Percentiles rank a stretch among this genome's conserved stretches.
Evolutionary conservation across 768 basidiomycete genomes (phyloP).

Genomic region (Gymnopilus dilepis): DNA sequence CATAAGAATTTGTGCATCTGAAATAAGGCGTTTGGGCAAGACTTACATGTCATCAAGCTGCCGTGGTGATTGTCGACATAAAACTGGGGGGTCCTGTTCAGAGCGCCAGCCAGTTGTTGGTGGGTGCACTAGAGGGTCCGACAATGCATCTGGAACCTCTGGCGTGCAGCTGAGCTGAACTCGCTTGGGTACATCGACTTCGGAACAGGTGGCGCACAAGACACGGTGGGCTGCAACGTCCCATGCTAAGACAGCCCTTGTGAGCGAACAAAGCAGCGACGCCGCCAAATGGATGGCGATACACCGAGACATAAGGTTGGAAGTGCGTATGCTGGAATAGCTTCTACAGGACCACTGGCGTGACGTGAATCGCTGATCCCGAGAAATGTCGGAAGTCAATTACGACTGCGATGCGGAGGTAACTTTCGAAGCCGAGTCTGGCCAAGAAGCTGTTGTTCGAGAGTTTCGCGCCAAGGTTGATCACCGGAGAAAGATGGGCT

Average conservation of each 20-base stretch:
- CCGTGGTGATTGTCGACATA: neutral
- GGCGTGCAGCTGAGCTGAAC: no score
- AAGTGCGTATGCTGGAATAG: neutral
- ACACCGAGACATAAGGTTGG: slow-evolving; percentile 13
- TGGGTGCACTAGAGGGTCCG: no score
- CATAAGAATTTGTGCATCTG: neutral
- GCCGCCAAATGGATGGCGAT: neutral
- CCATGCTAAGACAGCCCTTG: slow-evolving; percentile 15
- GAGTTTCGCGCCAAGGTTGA: slow-evolving; percentile 14
- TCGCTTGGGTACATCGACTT: no score
- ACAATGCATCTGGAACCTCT: no score
- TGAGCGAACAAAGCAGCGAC: slow-evolving; percentile 4
- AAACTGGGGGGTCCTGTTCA: neutral
- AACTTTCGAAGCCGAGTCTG: neutral
- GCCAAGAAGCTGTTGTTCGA: neutral
- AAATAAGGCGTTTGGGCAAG: neutral
- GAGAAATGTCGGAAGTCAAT: slow-evolving; percentile 12
- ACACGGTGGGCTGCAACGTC: slow-evolving; percentile 7
- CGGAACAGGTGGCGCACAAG: slow-evolving; percentile 1
- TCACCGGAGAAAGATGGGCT: slow-evolving; percentile 19
- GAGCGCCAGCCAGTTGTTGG: neutral
- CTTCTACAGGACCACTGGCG: neutral
- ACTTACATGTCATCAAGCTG: neutral
- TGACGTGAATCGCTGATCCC: neutral
- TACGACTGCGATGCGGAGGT: slow-evolving; percentile 1